These are phyloP conservation scores for Porcisia hertigi DNA, from an alignment of 208 protist species.

Conservation along the genomic window DNA sequence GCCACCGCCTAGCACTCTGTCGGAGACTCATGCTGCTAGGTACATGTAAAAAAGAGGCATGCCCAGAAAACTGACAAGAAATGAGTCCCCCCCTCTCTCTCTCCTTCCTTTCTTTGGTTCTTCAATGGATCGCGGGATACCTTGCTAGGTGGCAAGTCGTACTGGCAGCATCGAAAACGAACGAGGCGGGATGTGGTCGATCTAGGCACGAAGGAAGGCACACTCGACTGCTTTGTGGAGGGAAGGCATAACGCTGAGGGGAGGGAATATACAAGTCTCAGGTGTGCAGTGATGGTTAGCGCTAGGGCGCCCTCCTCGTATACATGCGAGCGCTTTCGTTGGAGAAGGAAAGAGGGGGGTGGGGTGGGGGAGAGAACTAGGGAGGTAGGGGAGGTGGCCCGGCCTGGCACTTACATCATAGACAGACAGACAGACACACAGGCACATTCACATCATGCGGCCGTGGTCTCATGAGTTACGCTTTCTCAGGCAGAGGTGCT, in stretches of 20 bases:
- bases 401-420: too few species aligned
- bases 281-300: not conserved
- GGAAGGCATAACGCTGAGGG: not conserved
- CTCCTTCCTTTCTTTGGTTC: too few species aligned
- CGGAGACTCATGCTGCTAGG: slow-evolving; percentile 7
- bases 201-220: not conserved
- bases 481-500: not conserved
- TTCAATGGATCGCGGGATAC: not conserved
- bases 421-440: not conserved
- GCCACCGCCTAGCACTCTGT: not conserved
- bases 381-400: too few species aligned
- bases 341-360: not conserved
- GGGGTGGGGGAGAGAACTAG: not conserved
- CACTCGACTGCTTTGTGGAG: not conserved
- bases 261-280: too few species aligned
- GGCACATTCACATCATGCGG: not conserved
- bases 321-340: not conserved
- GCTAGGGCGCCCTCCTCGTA: not conserved
- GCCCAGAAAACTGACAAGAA: not conserved
- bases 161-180: not conserved
- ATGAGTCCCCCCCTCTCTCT: not conserved
- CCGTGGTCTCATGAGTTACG: not conserved
- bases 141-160: too few species aligned
- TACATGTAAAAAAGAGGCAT: not conserved
- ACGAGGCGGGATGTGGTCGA: not conserved